Base-by-base conservation (phyloP, 2,329 filamentous ascomycete species). In the Aspergillus fructus region DNA sequence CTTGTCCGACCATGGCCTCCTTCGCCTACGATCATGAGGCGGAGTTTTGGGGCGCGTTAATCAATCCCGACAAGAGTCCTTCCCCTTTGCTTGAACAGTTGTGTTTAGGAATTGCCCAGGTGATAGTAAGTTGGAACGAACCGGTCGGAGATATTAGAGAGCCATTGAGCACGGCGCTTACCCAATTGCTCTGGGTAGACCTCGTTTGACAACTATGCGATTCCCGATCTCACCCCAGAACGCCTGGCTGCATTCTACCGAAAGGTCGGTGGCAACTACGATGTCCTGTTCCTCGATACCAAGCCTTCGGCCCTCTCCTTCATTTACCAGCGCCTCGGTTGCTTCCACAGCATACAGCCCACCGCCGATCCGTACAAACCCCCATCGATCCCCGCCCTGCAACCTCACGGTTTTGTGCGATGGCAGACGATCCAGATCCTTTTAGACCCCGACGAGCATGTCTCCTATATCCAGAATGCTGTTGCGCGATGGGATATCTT, bases 391-490 rank as follows among this genome's bases (percentile, higher is more conserved):
- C 94, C 94, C 0, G 90, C 92, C 13, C 78, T 99, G 55, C 96
- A 93, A 37, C 81, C 83, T 0, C 85, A 86, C 68, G 94, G 94
- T 41, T 99, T 96, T 73, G 90, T 93, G 43, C 87, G 91, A 71
- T 99, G 93, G 93, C 89, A 96, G 78, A 91, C 90, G 0, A 89
- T 97, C 55, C 91, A 97, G 76, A 83, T 96, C 21, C 79, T 97
- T 37, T 83, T 97, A 2, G 90, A 88, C 2, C 94, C 94, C 0
- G 89, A 94, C 64, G 90, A 96, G 66, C 93, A 97, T 76, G 89
- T 92, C 1, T 85, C 86, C 0, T 93, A 92, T 66, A 74, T 99
- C 23, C 91, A 94, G 67, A 87, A 85, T 67, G 91, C 92, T 0
- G 89, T 96, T 3, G 83, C 83, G 59, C 81, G 89, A 62, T 97